phyloP scores from a whole-genome alignment of 108 stramenopile genomes.

The Nannochloropsis salina region DNA sequence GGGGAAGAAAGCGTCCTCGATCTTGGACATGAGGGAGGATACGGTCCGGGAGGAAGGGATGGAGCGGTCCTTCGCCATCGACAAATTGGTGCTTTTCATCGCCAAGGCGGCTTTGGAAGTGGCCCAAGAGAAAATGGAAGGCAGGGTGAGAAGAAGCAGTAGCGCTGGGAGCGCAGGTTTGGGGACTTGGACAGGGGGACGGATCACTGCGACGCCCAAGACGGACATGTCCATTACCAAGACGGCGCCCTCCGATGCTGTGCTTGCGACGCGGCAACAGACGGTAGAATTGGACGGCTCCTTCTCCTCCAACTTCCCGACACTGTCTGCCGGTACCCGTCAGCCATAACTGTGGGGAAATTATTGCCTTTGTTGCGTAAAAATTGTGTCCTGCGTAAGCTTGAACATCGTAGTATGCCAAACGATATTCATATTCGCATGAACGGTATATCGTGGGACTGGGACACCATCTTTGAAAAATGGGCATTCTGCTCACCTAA shows the following conservation, averaged over 20 bases:
- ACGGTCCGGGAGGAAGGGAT: background rate
- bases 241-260: background rate
- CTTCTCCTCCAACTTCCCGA: background rate
- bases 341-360: too few species aligned
- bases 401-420: too few species aligned
- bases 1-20: background rate
- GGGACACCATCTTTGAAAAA: too few species aligned
- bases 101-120: background rate
- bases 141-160: background rate
- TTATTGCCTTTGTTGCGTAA: too few species aligned
- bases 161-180: background rate
- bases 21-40: background rate
- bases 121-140: background rate
- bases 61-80: background rate
- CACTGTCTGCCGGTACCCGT: background rate
- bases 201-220: background rate
- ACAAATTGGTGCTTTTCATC: background rate
- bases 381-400: too few species aligned
- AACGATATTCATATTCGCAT: too few species aligned
- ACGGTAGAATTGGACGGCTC: slow-evolving; percentile 16
- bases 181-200: background rate
- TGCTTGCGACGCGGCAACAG: background rate
- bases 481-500: too few species aligned
- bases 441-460: too few species aligned
- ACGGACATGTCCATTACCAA: background rate